Base-by-base conservation (phyloP, 192 early-diverging fungal species). In the Backusella mclennaniae region DNA sequence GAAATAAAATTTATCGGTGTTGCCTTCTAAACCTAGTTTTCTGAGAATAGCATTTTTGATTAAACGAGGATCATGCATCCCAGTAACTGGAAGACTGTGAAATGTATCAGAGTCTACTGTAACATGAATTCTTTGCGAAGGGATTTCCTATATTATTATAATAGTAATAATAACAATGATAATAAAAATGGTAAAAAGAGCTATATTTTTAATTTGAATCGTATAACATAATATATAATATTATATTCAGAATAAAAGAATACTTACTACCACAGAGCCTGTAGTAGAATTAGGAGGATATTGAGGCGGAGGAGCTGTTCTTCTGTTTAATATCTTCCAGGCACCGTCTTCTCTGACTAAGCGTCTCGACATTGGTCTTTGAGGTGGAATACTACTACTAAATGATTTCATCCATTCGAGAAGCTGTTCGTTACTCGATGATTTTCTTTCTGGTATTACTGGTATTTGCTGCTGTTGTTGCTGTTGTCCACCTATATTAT, bases 41-140 rank as follows among this genome's bases (percentile, higher is more conserved):
- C 59, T 71, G 21, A 80, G 70, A 36, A 80, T 80, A 36, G 38
- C 66, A 46, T 66, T 29, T 33, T 74, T 76, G 56, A 80, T 73
- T 31, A 46, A 19, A 17, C 49, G 35, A 38, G 69, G 4, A 69
- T 80, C 79, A 41, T 69, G 36, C 17, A 76, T 76, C 12, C 68
- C 79, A 36, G 79, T 76, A 53, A 80, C 79, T 4, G 68, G 59
- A 19, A 80, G 35, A 26, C 74, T 76, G 67, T 71, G 76, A 59
- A 75, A 80, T 3, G 71, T 75, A 36, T 80, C 79, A 8, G 68
- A 70, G 39, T 80, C 74, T 17, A 46, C 42, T 39, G 79, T 76
- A 42, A 80, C 74, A 49, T 80, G 79, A 73, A 80, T 80, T 44
- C 74, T 72, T 41, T 80, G 70, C 26, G 76, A 41, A 46, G 23